Evolutionary conservation across 1,284 basidiomycete genomes (phyloP).

Genomic region (Porodaedalea pini): DNA sequence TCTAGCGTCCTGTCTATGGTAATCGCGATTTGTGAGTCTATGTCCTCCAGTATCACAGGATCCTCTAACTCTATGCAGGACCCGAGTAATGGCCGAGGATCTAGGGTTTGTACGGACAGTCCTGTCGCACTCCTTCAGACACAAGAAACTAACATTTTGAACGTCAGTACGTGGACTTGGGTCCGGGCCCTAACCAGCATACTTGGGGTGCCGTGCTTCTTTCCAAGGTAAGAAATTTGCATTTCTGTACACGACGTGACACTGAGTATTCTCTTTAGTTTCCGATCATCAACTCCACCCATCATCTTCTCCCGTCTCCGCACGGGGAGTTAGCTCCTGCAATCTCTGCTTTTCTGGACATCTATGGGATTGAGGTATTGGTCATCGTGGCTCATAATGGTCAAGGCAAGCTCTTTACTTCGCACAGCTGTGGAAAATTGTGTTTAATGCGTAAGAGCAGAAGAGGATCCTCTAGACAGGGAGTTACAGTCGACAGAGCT

Average conservation of each 20-base stretch:
- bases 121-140: neutral
- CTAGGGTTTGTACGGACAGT: slow-evolving; percentile 68
- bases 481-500: slow-evolving; percentile 84
- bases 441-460: slow-evolving; percentile 33
- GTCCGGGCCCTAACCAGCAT: slow-evolving; percentile 85
- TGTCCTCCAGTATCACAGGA: neutral
- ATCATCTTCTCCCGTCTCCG: slow-evolving; percentile 89
- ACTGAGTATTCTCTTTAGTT: slow-evolving; percentile 45
- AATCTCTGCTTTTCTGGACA: slow-evolving; percentile 83
- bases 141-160: slow-evolving; percentile 16
- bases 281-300: slow-evolving; percentile 86
- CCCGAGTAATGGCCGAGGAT: slow-evolving; percentile 73
- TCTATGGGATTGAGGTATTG: slow-evolving; percentile 78
- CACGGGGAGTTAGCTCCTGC: slow-evolving; percentile 88
- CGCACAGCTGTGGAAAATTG: slow-evolving; percentile 10
- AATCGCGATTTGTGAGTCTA: slow-evolving; percentile 77
- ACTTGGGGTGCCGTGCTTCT: slow-evolving; percentile 89
- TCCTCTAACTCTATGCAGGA: slow-evolving; percentile 40
- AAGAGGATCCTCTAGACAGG: slow-evolving; percentile 86
- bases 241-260: neutral
- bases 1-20: slow-evolving; percentile 80
- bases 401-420: slow-evolving; percentile 55
- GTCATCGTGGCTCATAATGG: slow-evolving; percentile 91
- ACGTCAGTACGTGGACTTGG: slow-evolving; percentile 69
- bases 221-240: slow-evolving; percentile 55